Evolutionary conservation across 345 rosid species (phyloP).

Genomic region (Eucalyptus regnans): DNA sequence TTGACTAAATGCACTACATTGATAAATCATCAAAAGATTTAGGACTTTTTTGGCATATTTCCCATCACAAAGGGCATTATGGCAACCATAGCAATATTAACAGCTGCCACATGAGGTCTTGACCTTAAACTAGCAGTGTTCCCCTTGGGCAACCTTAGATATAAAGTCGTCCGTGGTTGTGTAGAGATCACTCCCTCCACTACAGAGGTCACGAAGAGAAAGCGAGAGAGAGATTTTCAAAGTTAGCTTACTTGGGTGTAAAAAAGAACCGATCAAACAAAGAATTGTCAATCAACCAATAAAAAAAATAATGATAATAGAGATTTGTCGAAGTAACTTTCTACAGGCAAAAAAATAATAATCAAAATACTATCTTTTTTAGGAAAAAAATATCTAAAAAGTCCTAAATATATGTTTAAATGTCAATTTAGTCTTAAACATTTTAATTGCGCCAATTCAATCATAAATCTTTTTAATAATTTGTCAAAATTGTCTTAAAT

Average conservation of each 20-base stretch:
- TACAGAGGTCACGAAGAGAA: neutral
- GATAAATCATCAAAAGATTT: neutral
- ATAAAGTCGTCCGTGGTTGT: too few species aligned
- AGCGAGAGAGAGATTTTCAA: neutral
- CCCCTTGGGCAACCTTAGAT: neutral
- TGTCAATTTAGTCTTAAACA: too few species aligned
- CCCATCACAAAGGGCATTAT: neutral
- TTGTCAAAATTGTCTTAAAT: neutral
- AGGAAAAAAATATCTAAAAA: neutral
- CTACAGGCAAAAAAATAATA: too few species aligned
- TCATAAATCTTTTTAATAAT: neutral
- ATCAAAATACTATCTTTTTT: neutral
- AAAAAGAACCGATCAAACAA: neutral
- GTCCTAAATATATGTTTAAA: neutral
- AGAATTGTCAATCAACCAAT: neutral
- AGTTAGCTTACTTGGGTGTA: neutral
- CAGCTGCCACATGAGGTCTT: neutral
- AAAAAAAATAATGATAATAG: too few species aligned
- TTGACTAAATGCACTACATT: neutral
- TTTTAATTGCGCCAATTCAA: too few species aligned
- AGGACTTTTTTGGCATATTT: too few species aligned
- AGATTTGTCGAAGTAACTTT: neutral
- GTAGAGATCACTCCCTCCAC: neutral
- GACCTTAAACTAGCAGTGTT: neutral
- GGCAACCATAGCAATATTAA: neutral